phyloP scores from a whole-genome alignment of 2,329 filamentous ascomycete genomes.

The Fusarium metavorans region DNA sequence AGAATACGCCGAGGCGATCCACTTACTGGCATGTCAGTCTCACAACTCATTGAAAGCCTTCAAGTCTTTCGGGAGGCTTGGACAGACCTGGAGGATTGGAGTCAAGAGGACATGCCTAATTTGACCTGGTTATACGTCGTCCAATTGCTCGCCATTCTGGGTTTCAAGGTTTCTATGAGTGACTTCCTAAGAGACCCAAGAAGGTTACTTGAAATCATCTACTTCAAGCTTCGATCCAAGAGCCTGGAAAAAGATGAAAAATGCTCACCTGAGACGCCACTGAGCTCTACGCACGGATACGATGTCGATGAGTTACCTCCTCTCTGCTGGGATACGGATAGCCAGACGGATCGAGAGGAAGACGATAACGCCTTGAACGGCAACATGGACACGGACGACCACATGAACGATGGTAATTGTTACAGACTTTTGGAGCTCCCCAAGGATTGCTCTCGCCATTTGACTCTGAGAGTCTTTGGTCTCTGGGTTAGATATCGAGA shows the following conservation, averaged over 20 bases:
- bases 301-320: neutral
- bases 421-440: neutral
- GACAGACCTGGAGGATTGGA: neutral
- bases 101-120: neutral
- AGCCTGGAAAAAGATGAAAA: neutral
- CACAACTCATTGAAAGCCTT: neutral
- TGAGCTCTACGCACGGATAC: neutral
- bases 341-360: neutral
- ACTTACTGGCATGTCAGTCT: neutral
- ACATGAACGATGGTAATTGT: neutral
- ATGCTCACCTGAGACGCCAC: neutral
- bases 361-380: neutral
- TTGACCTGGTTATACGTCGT: neutral
- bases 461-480: neutral
- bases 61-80: neutral
- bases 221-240: neutral
- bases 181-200: neutral
- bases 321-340: neutral
- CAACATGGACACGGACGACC: neutral
- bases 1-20: neutral
- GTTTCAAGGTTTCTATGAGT: neutral
- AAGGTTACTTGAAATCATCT: neutral
- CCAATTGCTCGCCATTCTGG: neutral
- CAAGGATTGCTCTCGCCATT: neutral
- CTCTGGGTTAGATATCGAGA: neutral